Percentiles rank a stretch among this genome's conserved stretches.
phyloP scores from a whole-genome alignment of 2,329 filamentous ascomycete genomes.

The Sclerotinia subarctica region DNA sequence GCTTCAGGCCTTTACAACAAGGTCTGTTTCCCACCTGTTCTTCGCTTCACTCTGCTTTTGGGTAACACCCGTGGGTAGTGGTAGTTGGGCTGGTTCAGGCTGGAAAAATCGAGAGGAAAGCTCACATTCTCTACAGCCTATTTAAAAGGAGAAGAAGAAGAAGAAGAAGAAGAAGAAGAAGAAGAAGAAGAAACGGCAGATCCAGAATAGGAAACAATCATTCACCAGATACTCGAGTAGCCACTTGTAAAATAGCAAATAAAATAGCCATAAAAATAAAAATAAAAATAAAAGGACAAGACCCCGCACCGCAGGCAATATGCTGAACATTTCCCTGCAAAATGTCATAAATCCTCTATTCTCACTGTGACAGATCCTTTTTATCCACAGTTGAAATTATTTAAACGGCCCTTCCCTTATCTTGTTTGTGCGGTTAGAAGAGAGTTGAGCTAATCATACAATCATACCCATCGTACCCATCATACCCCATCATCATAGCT shows the following conservation, averaged over 20 bases:
- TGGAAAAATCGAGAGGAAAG: background rate
- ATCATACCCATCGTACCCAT: background rate
- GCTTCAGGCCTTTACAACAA: background rate
- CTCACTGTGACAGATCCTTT: background rate
- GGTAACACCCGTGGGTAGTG: background rate
- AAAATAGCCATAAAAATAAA: background rate
- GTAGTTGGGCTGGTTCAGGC: conserved; percentile 5
- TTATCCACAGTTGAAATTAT: background rate
- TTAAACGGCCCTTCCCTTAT: conserved; percentile 4
- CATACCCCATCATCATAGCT: conserved; percentile 19
- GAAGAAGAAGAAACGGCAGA: background rate
- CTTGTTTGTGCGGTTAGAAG: conserved; percentile 11
- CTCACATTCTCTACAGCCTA: background rate
- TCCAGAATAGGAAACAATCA: conserved; percentile 1
- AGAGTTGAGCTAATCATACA: conserved; percentile 8
- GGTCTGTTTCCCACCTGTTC: background rate
- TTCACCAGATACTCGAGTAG: background rate
- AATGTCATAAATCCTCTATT: background rate
- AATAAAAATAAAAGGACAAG: background rate
- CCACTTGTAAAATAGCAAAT: background rate
- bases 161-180: no score
- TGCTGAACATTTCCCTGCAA: background rate
- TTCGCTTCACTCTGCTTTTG: background rate
- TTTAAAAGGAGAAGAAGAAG: background rate
- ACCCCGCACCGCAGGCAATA: background rate